Conservation (phyloP, 2,329 filamentous ascomycete genomes). For the Dothideomycetes sp. region DNA sequence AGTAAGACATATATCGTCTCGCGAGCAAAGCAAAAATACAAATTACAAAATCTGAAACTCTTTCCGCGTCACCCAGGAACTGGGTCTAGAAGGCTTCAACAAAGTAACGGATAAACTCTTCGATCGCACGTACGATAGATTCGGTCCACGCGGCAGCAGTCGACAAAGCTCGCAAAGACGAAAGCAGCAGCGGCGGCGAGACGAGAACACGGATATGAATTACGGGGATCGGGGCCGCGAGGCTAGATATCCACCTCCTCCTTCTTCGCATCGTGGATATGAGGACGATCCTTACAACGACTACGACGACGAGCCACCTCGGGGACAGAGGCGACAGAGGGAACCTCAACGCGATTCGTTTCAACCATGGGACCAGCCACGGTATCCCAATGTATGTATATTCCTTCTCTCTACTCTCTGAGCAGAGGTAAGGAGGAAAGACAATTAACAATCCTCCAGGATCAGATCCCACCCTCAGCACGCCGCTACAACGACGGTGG, state of each 20-base stretch:
- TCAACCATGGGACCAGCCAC: too few species aligned
- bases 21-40: too few species aligned
- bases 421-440: too few species aligned
- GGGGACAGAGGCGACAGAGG: not conserved
- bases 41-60: too few species aligned
- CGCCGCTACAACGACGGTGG: too few species aligned
- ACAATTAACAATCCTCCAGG: too few species aligned
- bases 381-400: too few species aligned
- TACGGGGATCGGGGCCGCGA: not conserved
- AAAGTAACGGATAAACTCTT: conserved; percentile 2
- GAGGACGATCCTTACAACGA: conserved; percentile 4
- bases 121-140: conserved; percentile 5
- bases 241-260: not conserved
- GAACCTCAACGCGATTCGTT: not conserved
- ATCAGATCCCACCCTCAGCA: too few species aligned
- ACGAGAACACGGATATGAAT: not conserved
- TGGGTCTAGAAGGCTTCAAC: conserved; percentile 3
- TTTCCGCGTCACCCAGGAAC: too few species aligned
- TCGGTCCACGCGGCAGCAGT: not conserved
- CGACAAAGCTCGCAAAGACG: not conserved
- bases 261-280: conserved; percentile 1
- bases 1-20: too few species aligned
- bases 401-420: too few species aligned
- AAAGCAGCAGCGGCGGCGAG: not conserved
- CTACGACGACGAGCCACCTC: not conserved